Percentiles rank a stretch among this genome's conserved stretches.
phyloP scores from a whole-genome alignment of 441 rosid genomes.

The Capsella rubella region DNA sequence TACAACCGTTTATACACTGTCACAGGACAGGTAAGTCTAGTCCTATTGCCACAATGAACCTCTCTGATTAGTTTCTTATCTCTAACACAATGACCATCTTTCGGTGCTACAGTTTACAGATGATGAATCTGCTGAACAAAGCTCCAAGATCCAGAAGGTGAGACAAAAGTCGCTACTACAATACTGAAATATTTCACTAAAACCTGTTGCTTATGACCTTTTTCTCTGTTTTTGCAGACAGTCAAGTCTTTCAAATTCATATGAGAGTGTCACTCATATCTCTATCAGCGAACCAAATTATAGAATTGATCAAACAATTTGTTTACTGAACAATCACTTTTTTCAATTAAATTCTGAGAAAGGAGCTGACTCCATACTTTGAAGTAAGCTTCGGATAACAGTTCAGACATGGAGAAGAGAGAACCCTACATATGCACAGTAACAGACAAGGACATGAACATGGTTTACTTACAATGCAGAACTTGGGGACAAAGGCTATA shows the following conservation, averaged over 20 bases:
- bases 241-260: conserved; percentile 79
- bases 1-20: conserved; percentile 89
- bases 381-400: conserved; percentile 55
- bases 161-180: not conserved
- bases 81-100: not conserved
- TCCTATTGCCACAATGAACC: not conserved
- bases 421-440: conserved; percentile 48
- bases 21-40: conserved; percentile 77
- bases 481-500: conserved; percentile 48
- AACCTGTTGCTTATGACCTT: conserved; percentile 6
- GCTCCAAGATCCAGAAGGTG: conserved; percentile 80
- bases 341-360: conserved; percentile 25
- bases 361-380: conserved; percentile 54
- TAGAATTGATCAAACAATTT: conserved; percentile 28
- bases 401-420: conserved; percentile 35
- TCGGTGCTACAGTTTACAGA: conserved; percentile 60
- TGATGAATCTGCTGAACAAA: conserved; percentile 65
- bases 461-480: conserved; percentile 58
- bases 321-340: conserved; percentile 36
- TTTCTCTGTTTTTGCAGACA: conserved; percentile 54
- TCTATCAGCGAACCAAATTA: conserved; percentile 16
- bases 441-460: conserved; percentile 30
- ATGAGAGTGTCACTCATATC: conserved; percentile 44
- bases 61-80: not conserved
- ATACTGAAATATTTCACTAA: conserved; percentile 11